Percentiles rank a stretch among this genome's conserved stretches.
These are phyloP conservation scores for Dissophora ornata DNA, from an alignment of 192 early-diverging fungal species.

Conservation along the genomic window DNA sequence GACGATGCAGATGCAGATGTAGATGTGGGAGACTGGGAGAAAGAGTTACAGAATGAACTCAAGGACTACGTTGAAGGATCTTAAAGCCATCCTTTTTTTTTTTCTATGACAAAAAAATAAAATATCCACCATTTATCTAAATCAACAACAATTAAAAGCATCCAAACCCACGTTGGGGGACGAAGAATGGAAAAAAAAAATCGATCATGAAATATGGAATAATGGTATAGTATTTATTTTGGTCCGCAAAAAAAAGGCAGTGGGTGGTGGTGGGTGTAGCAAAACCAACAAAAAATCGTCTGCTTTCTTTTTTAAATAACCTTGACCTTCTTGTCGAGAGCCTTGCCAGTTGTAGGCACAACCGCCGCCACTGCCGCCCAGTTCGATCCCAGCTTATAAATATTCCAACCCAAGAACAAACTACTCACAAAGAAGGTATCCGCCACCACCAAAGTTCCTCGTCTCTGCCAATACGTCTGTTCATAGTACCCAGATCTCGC, in stretches of 20 bases:
- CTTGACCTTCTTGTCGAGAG: constrained; percentile 24
- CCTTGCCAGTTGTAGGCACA: no score
- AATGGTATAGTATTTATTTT: background rate
- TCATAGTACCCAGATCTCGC: constrained; percentile 40
- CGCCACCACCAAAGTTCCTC: constrained; percentile 33
- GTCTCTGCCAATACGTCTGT: constrained; percentile 51
- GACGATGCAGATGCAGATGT: constrained; percentile 52
- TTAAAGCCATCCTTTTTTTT: background rate
- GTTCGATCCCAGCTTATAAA: constrained; percentile 47
- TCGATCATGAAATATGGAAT: no score
- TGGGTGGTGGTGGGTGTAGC: no score
- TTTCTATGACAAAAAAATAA: no score
- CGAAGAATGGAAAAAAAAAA: no score
- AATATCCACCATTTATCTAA: no score
- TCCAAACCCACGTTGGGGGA: no score
- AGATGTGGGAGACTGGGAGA: constrained; percentile 58
- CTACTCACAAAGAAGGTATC: constrained; percentile 46
- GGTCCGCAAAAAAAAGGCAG: no score
- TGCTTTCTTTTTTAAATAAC: constrained; percentile 14
- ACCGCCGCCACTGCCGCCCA: constrained; percentile 19
- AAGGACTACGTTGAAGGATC: constrained; percentile 53
- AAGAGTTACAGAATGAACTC: constrained; percentile 56
- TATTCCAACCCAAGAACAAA: constrained; percentile 51
- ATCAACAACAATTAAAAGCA: no score
- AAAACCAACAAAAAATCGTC: no score